phyloP scores from a whole-genome alignment of 1,139 yeast genomes.

The Yamadazyma atlantica region DNA sequence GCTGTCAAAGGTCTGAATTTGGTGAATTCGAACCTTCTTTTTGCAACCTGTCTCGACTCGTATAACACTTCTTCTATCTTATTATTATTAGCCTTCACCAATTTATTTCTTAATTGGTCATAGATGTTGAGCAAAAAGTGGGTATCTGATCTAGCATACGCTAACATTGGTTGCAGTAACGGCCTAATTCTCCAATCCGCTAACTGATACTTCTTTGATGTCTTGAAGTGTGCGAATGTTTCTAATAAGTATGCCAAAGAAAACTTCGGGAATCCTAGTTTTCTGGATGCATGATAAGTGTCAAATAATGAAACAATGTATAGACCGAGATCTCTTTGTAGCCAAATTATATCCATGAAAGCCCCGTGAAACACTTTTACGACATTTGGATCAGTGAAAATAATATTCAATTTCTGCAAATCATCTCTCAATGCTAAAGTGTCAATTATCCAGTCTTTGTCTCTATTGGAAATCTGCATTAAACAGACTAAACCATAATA shows the following conservation, averaged over 20 bases:
- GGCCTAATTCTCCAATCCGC: slow-evolving; percentile 98
- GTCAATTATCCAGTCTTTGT: slow-evolving; percentile 82
- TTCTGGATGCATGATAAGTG: slow-evolving; percentile 85
- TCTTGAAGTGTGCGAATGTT: slow-evolving; percentile 75
- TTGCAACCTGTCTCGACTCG: slow-evolving; percentile 80
- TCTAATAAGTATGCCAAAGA: slow-evolving; percentile 85
- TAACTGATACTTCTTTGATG: slow-evolving; percentile 91
- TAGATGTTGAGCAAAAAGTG: slow-evolving; percentile 83
- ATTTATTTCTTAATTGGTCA: slow-evolving; percentile 68
- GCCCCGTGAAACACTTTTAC: slow-evolving; percentile 96
- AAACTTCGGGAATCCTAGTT: slow-evolving; percentile 74
- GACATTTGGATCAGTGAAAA: slow-evolving; percentile 78
- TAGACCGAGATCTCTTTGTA: slow-evolving; percentile 91
- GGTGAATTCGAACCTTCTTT: slow-evolving; percentile 76
- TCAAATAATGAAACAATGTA: slow-evolving; percentile 90
- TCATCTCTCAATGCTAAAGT: slow-evolving; percentile 75
- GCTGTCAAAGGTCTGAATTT: slow-evolving; percentile 50
- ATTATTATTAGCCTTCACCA: slow-evolving; percentile 40
- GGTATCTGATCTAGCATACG: slow-evolving; percentile 94
- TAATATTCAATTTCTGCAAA: slow-evolving; percentile 61
- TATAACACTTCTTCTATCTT: slow-evolving; percentile 53
- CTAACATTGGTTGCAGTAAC: slow-evolving; percentile 67
- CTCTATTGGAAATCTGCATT: slow-evolving; percentile 87
- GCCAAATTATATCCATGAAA: slow-evolving; percentile 94
- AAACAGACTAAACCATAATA: slow-evolving; percentile 89